Evolutionary conservation across 148 eudicot genomes (phyloP), one percentile per base, ranked within the genome.

Genomic region (Amaranthus palmeri): DNA sequence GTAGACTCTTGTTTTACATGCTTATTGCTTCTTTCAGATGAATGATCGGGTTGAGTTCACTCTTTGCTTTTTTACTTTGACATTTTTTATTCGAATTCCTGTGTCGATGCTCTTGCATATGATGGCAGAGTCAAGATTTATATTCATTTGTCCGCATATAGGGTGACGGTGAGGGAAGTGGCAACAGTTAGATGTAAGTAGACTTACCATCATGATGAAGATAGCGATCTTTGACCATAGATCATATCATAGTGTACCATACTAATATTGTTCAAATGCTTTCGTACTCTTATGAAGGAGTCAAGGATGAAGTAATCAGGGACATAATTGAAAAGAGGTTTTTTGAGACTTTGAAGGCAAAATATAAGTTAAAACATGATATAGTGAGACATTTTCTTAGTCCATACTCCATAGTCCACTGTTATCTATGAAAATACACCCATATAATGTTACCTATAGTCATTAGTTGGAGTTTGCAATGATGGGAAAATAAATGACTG

Each of bases 1-100:
- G 98, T 95, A 86, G 18, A 9, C 48, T 66, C 17, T 73, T 69
- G 45, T 25, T 12, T 49, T 44, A 7, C 4, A 25, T 4, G 15
- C n/a, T 41, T 15, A 61, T 18, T 53, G 41, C 64, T 71, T 46
- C n/a, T 58, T 25, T 17, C 42, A 3, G 15, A 7, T 69, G 50
- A 72, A 72, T 4, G 52, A 25, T 12, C 4, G 50, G 46, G 49
- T 15, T 53, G 57, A 54, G 36, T 15, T n/a, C 25, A 5, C 65
- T n/a, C 8, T 10, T 3, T n/a, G 8, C 48, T 63, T 25, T 8
- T 3, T 65, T 36, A 25, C 41, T 10, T 72, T 44, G 41, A 36
- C 45, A 48, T 64, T 59, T 58, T n/a, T n/a, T 40, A 47, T 58
- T 10, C n/a, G 1, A 25, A 58, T 58, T 10, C 36, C 11, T 58